A percentile compares a stretch with the other conserved stretches of the same genome.
Conservation (phyloP, 139 green algal species). For the Coelastrella sp. region DNA sequence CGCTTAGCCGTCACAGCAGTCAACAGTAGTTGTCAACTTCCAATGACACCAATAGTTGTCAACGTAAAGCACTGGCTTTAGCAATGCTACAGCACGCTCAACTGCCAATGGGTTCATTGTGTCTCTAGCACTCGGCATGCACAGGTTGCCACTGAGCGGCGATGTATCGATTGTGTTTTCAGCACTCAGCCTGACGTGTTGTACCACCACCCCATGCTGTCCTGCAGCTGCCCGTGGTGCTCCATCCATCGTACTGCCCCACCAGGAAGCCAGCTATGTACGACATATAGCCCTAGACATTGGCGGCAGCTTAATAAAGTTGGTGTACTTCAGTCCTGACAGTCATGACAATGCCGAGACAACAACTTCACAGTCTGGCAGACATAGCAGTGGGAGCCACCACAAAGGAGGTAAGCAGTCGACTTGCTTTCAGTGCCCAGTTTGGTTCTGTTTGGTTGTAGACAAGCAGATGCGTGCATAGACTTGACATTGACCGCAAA, state of each 20-base stretch:
- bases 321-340: constrained; percentile 96
- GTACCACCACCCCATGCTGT: neutral
- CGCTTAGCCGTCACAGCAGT: too few species aligned
- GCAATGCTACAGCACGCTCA: too few species aligned
- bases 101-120: too few species aligned
- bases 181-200: too few species aligned
- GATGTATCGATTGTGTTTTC: too few species aligned
- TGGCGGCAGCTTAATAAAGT: constrained; percentile 96
- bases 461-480: neutral
- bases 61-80: too few species aligned
- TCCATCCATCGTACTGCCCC: constrained; percentile 92
- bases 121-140: too few species aligned
- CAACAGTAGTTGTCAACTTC: too few species aligned
- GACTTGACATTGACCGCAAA: too few species aligned
- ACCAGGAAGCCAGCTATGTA: constrained; percentile 90
- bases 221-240: constrained; percentile 53
- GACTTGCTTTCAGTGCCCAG: neutral
- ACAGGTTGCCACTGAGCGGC: too few species aligned
- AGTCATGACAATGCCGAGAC: neutral
- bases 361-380: neutral
- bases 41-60: too few species aligned
- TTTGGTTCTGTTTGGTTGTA: neutral
- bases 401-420: neutral
- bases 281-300: constrained; percentile 96
- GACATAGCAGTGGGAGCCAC: constrained; percentile 7